These are phyloP conservation scores for Fistulifera solaris DNA, from an alignment of 108 stramenopile genomes.

Conservation along the genomic window DNA sequence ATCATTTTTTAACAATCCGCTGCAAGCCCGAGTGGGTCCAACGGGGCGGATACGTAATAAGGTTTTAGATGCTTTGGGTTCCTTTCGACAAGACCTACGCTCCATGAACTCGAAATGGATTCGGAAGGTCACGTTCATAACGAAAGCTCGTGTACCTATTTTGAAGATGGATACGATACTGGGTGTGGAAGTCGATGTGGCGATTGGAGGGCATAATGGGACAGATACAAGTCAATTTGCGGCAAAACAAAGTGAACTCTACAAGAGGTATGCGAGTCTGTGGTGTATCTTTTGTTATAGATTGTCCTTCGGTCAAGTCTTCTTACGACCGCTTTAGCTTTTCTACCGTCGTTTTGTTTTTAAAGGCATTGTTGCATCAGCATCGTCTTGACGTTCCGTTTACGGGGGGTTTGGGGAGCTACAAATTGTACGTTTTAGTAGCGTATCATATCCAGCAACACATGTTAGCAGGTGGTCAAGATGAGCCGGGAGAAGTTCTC, in stretches of 20 bases:
- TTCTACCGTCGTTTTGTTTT: slow-evolving; percentile 51
- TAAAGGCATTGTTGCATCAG: slow-evolving; percentile 73
- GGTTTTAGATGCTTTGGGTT: slow-evolving; percentile 36
- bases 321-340: slow-evolving; percentile 19
- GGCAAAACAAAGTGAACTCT: slow-evolving; percentile 33
- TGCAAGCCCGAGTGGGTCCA: slow-evolving; percentile 25
- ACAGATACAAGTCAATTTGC: slow-evolving; percentile 68
- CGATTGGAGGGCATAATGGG: slow-evolving; percentile 73
- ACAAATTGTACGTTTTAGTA: slow-evolving; percentile 81
- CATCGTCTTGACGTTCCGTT: slow-evolving; percentile 85
- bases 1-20: not conserved
- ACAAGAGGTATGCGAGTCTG: slow-evolving; percentile 39
- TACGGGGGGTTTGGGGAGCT: slow-evolving; percentile 87
- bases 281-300: not conserved
- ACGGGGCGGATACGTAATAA: slow-evolving; percentile 33
- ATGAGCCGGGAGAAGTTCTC: slow-evolving; percentile 31
- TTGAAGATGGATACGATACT: slow-evolving; percentile 49
- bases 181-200: slow-evolving; percentile 76
- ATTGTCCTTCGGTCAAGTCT: not conserved
- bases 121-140: slow-evolving; percentile 16
- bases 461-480: slow-evolving; percentile 32
- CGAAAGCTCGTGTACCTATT: slow-evolving; percentile 54
- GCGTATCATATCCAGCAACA: slow-evolving; percentile 58
- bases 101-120: slow-evolving; percentile 17
- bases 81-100: slow-evolving; percentile 30